Conservation (phyloP, 306 rosid species). For the Citrullus amarus region DNA sequence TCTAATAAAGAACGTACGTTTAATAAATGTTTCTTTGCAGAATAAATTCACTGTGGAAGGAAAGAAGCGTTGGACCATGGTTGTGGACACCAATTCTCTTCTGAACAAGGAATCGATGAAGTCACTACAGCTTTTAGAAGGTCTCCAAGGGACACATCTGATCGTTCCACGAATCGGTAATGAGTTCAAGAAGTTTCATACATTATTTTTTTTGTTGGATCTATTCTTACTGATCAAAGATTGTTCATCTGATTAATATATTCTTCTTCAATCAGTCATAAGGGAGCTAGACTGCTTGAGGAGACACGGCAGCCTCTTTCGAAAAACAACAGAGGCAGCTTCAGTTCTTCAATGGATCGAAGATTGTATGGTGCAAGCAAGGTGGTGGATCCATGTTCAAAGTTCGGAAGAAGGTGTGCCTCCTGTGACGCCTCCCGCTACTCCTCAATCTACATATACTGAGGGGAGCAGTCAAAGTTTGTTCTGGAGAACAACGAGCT, state of each 20-base stretch:
- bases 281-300: constrained; percentile 52
- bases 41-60: constrained; percentile 19
- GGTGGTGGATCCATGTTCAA: constrained; percentile 78
- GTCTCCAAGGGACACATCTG: constrained; percentile 61
- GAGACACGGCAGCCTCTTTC: constrained; percentile 35
- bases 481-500: constrained; percentile 14
- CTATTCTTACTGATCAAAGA: background rate
- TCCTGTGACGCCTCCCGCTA: constrained; percentile 48
- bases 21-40: constrained; percentile 27
- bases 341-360: constrained; percentile 66
- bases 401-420: constrained; percentile 45
- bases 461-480: constrained; percentile 14
- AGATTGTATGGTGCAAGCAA: constrained; percentile 46
- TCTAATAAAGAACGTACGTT: constrained; percentile 2
- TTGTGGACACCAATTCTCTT: constrained; percentile 60
- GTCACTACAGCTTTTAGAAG: constrained; percentile 65
- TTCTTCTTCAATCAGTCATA: constrained; percentile 35
- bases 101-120: constrained; percentile 76
- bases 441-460: constrained; percentile 27
- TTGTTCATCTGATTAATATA: background rate
- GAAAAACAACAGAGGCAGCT: constrained; percentile 49
- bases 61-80: constrained; percentile 56
- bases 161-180: constrained; percentile 71
- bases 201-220: background rate
- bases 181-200: background rate